A percentile compares a stretch with the other conserved stretches of the same genome.
phyloP scores from a whole-genome alignment of 75 land plant species.

The Adiantum capillusveneris region DNA sequence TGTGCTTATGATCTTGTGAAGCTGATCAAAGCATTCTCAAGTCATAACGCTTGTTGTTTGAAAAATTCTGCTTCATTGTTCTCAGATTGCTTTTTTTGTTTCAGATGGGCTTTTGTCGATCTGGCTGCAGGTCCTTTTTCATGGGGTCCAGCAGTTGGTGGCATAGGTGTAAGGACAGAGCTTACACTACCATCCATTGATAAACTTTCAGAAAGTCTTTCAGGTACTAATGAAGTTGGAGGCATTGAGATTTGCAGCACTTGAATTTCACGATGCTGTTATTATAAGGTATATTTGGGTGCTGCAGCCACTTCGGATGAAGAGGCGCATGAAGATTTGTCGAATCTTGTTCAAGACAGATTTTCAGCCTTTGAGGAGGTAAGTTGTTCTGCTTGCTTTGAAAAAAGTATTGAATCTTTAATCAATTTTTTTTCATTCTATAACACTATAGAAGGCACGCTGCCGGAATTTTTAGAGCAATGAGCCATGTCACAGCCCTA shows the following conservation, averaged over 20 bases:
- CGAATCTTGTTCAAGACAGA: conserved; percentile 71
- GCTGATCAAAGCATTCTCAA: too few species aligned
- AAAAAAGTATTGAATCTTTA: too few species aligned
- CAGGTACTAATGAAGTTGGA: conserved; percentile 21
- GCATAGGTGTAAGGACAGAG: conserved; percentile 89
- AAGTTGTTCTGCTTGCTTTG: conserved; percentile 17
- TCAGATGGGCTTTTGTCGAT: conserved; percentile 97
- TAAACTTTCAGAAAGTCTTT: conserved; percentile 59
- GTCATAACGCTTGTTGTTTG: too few species aligned
- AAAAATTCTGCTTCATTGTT: too few species aligned
- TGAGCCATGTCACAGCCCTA: too few species aligned
- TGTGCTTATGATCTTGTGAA: too few species aligned
- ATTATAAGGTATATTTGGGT: background rate
- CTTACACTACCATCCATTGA: conserved; percentile 77
- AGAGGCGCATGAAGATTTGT: conserved; percentile 74
- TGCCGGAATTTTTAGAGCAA: too few species aligned
- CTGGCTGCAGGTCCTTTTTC: conserved; percentile 90
- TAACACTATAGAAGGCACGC: too few species aligned
- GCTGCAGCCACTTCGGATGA: conserved; percentile 62
- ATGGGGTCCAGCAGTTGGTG: conserved; percentile 99
- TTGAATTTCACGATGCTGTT: background rate
- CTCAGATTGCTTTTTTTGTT: background rate
- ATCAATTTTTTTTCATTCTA: too few species aligned
- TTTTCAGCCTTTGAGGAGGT: conserved; percentile 82
- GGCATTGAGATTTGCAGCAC: background rate